A percentile compares a stretch with the other conserved stretches of the same genome.
phyloP scores from a whole-genome alignment of 768 basidiomycete genomes.

The Kwoniella sp. region DNA sequence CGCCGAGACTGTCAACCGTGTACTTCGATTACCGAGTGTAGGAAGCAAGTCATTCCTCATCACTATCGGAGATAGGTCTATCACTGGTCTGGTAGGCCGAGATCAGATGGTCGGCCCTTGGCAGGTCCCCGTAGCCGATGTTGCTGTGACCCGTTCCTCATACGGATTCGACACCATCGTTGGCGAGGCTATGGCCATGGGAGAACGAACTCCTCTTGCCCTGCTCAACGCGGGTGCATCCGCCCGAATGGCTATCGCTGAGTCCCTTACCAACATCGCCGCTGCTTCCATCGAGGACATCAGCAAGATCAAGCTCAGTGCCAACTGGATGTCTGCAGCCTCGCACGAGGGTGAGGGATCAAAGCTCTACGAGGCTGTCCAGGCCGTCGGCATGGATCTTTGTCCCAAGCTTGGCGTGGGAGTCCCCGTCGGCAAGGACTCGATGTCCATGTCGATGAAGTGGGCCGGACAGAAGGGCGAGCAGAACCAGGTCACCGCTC shows the following conservation, averaged over 20 bases:
- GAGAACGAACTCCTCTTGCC: conserved; percentile 90
- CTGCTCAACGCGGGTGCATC: conserved; percentile 82
- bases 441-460: conserved; percentile 99
- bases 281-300: conserved; percentile 72
- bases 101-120: conserved; percentile 99
- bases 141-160: conserved; percentile 88
- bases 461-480: conserved; percentile 62
- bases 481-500: conserved; percentile 78
- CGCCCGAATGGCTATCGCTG: conserved; percentile 91
- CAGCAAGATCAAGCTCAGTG: conserved; percentile 81
- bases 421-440: conserved; percentile 97
- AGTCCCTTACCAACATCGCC: conserved; percentile 83
- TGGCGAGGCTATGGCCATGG: conserved; percentile 98
- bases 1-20: conserved; percentile 65
- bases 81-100: conserved; percentile 88
- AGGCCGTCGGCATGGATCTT: conserved; percentile 85
- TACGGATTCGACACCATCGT: conserved; percentile 80
- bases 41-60: conserved; percentile 96
- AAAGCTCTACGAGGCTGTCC: conserved; percentile 74
- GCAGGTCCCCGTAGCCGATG: conserved; percentile 96
- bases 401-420: conserved; percentile 89
- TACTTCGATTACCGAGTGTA: conserved; percentile 85
- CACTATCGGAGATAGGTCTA: conserved; percentile 91
- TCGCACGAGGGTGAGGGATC: conserved; percentile 77
- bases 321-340: conserved; percentile 99